Percentiles rank a stretch among this genome's conserved stretches.
Conservation (phyloP, 2,329 filamentous ascomycete genomes). For the Phoma sp. region DNA sequence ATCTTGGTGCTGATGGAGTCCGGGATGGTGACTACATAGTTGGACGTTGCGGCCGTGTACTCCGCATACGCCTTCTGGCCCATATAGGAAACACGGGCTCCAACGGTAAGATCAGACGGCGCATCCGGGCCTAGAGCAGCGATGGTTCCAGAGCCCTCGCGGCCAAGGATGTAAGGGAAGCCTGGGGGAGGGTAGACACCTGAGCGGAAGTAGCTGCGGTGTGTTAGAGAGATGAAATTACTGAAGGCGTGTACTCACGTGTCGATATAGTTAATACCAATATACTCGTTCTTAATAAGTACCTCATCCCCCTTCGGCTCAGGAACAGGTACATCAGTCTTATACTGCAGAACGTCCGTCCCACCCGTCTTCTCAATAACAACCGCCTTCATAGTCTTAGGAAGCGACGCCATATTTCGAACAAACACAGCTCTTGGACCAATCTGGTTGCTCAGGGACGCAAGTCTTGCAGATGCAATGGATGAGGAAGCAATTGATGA, state of each 20-base stretch:
- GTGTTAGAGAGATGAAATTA: background rate
- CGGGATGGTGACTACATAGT: constrained; percentile 69
- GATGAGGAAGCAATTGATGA: constrained; percentile 19
- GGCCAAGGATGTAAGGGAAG: constrained; percentile 79
- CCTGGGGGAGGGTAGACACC: constrained; percentile 76
- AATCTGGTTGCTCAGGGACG: constrained; percentile 27
- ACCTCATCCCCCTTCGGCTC: constrained; percentile 72
- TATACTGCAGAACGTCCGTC: constrained; percentile 74
- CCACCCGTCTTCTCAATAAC: constrained; percentile 76
- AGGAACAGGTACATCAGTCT: constrained; percentile 75
- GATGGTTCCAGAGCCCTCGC: constrained; percentile 78
- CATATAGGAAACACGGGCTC: constrained; percentile 77
- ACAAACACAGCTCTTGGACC: constrained; percentile 10
- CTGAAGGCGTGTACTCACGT: constrained; percentile 57
- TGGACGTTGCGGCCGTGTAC: constrained; percentile 63
- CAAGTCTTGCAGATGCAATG: constrained; percentile 28
- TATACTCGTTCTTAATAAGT: constrained; percentile 79
- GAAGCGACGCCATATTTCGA: constrained; percentile 59
- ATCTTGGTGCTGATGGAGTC: constrained; percentile 65
- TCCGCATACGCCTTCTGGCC: constrained; percentile 64
- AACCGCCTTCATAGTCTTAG: constrained; percentile 76
- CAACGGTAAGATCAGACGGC: constrained; percentile 64
- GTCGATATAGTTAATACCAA: constrained; percentile 90
- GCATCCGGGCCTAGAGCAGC: constrained; percentile 65
- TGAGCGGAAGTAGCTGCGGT: constrained; percentile 76